These are phyloP conservation scores for Lipomyces lipofer DNA, from an alignment of 805 yeast genomes.

Conservation along the genomic window DNA sequence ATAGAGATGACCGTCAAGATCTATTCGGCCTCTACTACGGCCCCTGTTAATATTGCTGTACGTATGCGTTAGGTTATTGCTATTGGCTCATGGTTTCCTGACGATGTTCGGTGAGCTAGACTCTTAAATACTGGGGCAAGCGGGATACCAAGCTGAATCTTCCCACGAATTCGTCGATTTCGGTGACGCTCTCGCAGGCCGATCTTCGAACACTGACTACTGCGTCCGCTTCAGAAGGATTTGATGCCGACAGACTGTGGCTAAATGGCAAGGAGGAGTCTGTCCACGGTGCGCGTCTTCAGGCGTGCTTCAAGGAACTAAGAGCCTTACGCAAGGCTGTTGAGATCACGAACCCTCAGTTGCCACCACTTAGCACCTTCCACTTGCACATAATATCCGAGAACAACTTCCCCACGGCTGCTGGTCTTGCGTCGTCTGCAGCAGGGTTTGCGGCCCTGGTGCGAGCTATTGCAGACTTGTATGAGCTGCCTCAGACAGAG, in stretches of 20 bases:
- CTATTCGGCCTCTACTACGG: conserved; percentile 79
- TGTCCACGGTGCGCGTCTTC: conserved; percentile 51
- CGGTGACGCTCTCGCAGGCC: conserved; percentile 88
- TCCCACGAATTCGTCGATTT: conserved; percentile 95
- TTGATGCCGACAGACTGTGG: conserved; percentile 68
- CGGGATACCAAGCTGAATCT: conserved; percentile 83
- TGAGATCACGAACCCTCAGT: conserved; percentile 54
- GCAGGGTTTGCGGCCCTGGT: conserved; percentile 98
- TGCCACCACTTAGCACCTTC: conserved; percentile 61
- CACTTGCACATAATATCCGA: conserved; percentile 81
- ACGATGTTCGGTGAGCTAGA: conserved; percentile 44
- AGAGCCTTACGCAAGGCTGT: conserved; percentile 62
- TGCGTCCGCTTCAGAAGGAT: conserved; percentile 64
- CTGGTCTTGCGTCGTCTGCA: conserved; percentile 96
- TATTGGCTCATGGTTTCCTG: neutral
- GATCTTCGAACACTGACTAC: conserved; percentile 92
- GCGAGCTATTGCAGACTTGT: conserved; percentile 80
- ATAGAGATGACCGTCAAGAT: conserved; percentile 35
- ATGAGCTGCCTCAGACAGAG: conserved; percentile 77
- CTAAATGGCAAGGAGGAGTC: conserved; percentile 84
- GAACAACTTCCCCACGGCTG: conserved; percentile 98
- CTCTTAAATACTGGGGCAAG: conserved; percentile 98
- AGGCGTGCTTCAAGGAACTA: conserved; percentile 72
- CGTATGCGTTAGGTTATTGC: conserved; percentile 37
- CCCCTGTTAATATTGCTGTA: conserved; percentile 96